Evolutionary conservation across 2,329 filamentous ascomycete genomes (phyloP), one percentile per base, ranked within the genome.

Genomic region (Apiospora koreana): DNA sequence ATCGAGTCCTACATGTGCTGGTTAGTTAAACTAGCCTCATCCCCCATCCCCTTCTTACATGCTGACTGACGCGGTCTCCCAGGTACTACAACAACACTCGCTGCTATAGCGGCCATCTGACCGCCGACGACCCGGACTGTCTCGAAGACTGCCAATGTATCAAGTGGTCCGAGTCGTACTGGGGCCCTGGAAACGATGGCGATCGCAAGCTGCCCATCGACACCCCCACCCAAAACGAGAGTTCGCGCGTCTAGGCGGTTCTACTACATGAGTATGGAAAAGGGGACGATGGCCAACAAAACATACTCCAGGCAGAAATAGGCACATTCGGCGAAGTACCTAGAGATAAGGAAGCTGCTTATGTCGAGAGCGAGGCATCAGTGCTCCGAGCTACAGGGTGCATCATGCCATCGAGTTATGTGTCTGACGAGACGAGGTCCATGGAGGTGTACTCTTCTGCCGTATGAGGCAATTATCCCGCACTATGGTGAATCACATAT

Each of bases 41-140:
- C 28, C 54, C 21, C 54, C 31, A 35, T 38, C 31, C 9, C 43
- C 8, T 3, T 12, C 5, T 35, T 28, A 28, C 21, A 23, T 62
- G 23, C 54, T 62, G 9, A 35, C 35, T n/a, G n/a, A 62, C 8
- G 54, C 21, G 54, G 10, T 38, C 31, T 1, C 8, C 18, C 12
- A 68, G 66, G 66, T 68, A 68, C 66, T 67, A 54, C 42, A 66
- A 67, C 62, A 62, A 67, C 43, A 69, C 69, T 23, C 69, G 64
- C 43, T 69, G 69, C 64, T 69, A 21, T 9, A 45, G 64, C 18
- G 64, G 69, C 46, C 23, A 23, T 0, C 38, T 69, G 18, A 67
- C 43, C 23, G 67, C 64, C 21, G 3, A 67, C 10, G 46, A 45
- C 14, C 64, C 31, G 21, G 3, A 14, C 0, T 69, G 69, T 25